Evolutionary conservation across 768 basidiomycete species (phyloP).

Genomic region (Leccinum imitatum): DNA sequence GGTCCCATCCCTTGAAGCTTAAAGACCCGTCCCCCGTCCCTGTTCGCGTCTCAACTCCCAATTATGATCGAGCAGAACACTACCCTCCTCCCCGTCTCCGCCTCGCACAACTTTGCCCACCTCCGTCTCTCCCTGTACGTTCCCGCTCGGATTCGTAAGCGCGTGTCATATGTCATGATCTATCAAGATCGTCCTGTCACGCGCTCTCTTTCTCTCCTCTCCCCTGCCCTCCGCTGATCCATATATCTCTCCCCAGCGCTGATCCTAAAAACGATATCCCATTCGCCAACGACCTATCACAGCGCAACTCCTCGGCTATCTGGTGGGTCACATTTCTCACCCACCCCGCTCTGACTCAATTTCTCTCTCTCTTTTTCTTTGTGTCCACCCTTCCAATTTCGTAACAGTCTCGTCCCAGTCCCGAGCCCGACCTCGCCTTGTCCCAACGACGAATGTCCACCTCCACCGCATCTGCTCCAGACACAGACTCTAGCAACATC

Average conservation of each 20-base stretch:
- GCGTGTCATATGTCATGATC: conserved; percentile 33
- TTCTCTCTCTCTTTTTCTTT: too few relatives aligned
- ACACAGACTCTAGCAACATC: conserved; percentile 55
- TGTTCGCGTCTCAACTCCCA: neutral
- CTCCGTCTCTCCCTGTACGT: conserved; percentile 62
- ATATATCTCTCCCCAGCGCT: conserved; percentile 23
- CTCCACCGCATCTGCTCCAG: conserved; percentile 66
- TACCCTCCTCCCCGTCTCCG: conserved; percentile 43
- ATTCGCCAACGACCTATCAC: conserved; percentile 48
- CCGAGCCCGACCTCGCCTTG: conserved; percentile 55
- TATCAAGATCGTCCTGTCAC: conserved; percentile 30
- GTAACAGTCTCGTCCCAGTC: conserved; percentile 28
- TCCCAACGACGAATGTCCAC: conserved; percentile 70
- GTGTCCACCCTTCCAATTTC: conserved; percentile 12
- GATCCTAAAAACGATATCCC: conserved; percentile 43
- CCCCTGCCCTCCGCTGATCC: conserved; percentile 10
- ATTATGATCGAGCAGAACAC: conserved; percentile 58
- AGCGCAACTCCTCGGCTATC: conserved; percentile 44
- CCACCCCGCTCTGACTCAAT: too few relatives aligned
- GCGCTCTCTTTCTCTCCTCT: conserved; percentile 10
- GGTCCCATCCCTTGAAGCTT: conserved; percentile 9
- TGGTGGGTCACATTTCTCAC: conserved; percentile 38
- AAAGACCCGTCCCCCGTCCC: conserved; percentile 16
- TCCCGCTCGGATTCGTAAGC: conserved; percentile 17
- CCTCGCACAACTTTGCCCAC: conserved; percentile 58